A percentile compares a stretch with the other conserved stretches of the same genome.
These are phyloP conservation scores for Candida neerlandica DNA, from an alignment of 1,139 yeast genomes.

Conservation along the genomic window DNA sequence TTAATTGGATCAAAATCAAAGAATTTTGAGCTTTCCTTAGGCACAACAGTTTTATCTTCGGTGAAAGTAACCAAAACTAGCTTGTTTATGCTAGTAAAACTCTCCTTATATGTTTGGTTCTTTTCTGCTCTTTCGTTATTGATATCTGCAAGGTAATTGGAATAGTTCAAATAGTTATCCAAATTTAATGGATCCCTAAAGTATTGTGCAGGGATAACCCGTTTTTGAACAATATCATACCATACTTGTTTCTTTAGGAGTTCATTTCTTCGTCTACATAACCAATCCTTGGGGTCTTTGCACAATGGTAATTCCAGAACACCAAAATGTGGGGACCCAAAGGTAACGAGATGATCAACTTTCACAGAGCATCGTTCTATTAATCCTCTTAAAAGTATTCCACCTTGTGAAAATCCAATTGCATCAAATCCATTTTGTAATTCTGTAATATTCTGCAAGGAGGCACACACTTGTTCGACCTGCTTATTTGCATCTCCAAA, in stretches of 20 bases:
- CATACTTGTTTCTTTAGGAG: conserved; percentile 65
- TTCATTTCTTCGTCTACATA: conserved; percentile 59
- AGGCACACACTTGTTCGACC: conserved; percentile 40
- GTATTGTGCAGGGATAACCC: conserved; percentile 73
- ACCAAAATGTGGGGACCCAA: conserved; percentile 85
- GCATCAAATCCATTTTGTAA: conserved; percentile 64
- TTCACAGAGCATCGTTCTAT: conserved; percentile 57
- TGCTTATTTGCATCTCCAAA: conserved; percentile 60
- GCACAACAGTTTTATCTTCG: conserved; percentile 68
- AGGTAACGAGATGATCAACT: conserved; percentile 61
- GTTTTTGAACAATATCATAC: conserved; percentile 56
- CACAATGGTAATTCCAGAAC: conserved; percentile 71
- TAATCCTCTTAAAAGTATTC: conserved; percentile 67
- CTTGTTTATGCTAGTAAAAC: conserved; percentile 46
- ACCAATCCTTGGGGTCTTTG: conserved; percentile 52
- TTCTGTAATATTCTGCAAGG: conserved; percentile 41
- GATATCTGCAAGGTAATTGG: conserved; percentile 60
- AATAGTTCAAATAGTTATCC: conserved; percentile 50
- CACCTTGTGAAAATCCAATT: conserved; percentile 85
- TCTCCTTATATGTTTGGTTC: conserved; percentile 39
- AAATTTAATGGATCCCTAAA: conserved; percentile 58
- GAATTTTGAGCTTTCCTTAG: conserved; percentile 73
- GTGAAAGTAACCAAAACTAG: conserved; percentile 63
- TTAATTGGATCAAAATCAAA: conserved; percentile 51
- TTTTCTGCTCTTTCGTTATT: conserved; percentile 57